Evolutionary conservation across 2,329 filamentous ascomycete genomes (phyloP), one percentile per base, ranked within the genome.

Genomic region (Colletotrichum australisinense): DNA sequence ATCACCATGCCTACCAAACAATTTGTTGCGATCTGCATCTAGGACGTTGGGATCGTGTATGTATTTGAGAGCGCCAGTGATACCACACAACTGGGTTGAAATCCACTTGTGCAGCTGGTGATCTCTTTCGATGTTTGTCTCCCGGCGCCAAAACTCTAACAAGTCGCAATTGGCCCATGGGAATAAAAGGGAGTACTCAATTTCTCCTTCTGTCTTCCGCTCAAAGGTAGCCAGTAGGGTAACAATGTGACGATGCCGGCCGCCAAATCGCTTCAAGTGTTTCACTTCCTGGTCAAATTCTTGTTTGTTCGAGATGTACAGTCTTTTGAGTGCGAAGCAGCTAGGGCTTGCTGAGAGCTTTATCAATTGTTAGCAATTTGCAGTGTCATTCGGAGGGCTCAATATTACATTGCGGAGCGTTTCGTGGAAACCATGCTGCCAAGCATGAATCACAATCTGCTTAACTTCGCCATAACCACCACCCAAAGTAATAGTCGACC

Each of bases 51-150:
- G 63, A 5, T 65, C 63, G 19, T 57, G 49, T 35, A 57, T 60
- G 9, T 19, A 58, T 5, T 26, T 19, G 8, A 53, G 32, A 1
- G 74, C 74, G n/a, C 32, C 64, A 8, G 65, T 52, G 35, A 76
- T 66, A 14, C 67, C 72, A 26, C 28, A 57, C 32, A 63, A 63
- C 56, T 76, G 75, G 24, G 63, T 57, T 16, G 63, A 22, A 14
- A 75, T 52, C 69, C 74, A 75, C 28, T 60, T 32, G 12, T 32
- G 42, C 5, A 70, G 56, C 63, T 42, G 30, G 1, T 5, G 16
- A 12, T 72, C 32, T 12, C 30, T 52, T 22, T 32, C 4, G n/a
- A 71, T 69, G 57, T 6, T 32, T 11, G 12, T 5, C 32, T 57
- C 7, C 16, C 7, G 12, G 16, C 22, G 26, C 55, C 55, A 57